Base-by-base conservation (phyloP, 306 rosid species). In the Alnus rubra region DNA sequence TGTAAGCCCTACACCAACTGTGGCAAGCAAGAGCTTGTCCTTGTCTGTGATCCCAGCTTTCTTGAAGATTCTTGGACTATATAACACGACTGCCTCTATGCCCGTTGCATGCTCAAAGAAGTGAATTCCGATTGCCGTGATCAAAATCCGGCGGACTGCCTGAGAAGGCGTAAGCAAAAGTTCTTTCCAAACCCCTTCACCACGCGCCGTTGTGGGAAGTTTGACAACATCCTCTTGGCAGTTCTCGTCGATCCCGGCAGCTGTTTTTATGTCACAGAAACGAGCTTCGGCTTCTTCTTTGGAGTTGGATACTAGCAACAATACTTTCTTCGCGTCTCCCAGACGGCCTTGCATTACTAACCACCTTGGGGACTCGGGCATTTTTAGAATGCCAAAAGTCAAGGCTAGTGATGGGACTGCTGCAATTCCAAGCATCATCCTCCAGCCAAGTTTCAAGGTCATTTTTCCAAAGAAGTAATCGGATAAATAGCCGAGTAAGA, bases 351-450 rank as follows among this genome's bases (percentile, higher is more conserved):
- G 96, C 87, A 93, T 74, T 10, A 87, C 90, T 1, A 95, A 49
- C 99, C 99, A 95, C 42, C 99, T 86, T 11, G 99, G 99, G 1
- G 99, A 95, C 52, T 95, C 98, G 5, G 98, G 97, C 97, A 95
- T 83, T 67, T 50, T 65, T 13, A 91, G 76, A 64, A 92, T 80
- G 1, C 85, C 89, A 1, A 91, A 50, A 35, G 85, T 80, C 50
- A 95, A 77, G 2, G 30, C 78, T 33, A 91, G 52, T 2, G 98
- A 90, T 62, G 99, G 99, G 59, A 88, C 12, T 1, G 90, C 93
- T 2, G 95, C 96, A 9, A 88, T 5, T 5, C 98, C 98, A 5
- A 95, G 87, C 98, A 95, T 95, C 55, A 92, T 0, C 52, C 98
- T 86, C 98, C 97, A 95, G 1, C 98, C 98, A 58, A 95, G 83